Evolutionary conservation across 345 rosid genomes (phyloP), one percentile per base, ranked within the genome.

Genomic region (Raphanus raphanistrum): DNA sequence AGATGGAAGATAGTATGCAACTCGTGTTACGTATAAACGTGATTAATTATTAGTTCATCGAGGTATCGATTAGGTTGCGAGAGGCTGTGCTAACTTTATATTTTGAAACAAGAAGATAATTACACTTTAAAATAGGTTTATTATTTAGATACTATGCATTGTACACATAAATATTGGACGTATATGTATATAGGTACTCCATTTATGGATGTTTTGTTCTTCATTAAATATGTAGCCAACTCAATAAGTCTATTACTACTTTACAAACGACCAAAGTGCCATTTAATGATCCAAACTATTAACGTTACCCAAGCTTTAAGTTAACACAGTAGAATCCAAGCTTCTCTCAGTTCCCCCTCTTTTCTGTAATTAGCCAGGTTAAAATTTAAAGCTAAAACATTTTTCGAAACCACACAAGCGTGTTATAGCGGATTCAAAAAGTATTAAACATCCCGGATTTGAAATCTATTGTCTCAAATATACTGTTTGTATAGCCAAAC

Each of bases 181-280:
- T 6, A 27, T 50, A 73, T 31, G 25, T 32, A 31, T 7, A 1
- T 13, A 50, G 64, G 65, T 55, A 33, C n/a, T 8, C 12, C 28
- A 74, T 26, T 36, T n/a, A 74, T 74, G 35, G 54, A 63, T n/a
- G 52, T 65, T 52, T 73, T 9, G 64, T 35, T 55, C 17, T 15
- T 55, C 66, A 57, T 15, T 74, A 55, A 74, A 74, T 55, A 36
- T 32, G 66, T 3, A 74, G 41, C 58, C 71, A 74, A 66, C 66
- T 28, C 78, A 55, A 26, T 8, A 48, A 43, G 25, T 38, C 64
- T 29, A 66, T 66, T 55, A 66, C 25, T 55, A 66, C 25, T 21
- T 74, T 43, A 57, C 65, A 66, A 74, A 36, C 58, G 58, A 66
- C 78, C 65, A 66, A 55, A 38, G 4, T 55, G 29, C 54, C 57